These are phyloP conservation scores for Tremella yokohamensis DNA, from an alignment of 768 basidiomycete species.

Conservation along the genomic window DNA sequence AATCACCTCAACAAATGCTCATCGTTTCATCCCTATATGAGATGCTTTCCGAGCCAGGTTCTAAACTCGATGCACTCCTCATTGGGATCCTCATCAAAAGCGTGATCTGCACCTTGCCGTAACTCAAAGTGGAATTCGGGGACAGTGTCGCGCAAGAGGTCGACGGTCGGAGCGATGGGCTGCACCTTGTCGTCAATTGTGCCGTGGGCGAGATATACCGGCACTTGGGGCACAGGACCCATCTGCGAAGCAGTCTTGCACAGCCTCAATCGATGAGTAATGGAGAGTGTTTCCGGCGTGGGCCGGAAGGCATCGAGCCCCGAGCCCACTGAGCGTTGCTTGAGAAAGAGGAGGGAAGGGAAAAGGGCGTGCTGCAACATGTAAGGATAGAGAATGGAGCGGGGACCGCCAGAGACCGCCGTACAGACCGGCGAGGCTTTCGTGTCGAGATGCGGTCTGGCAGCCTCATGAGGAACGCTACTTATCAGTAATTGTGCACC, in stretches of 20 bases:
- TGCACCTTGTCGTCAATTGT: slow-evolving; percentile 37
- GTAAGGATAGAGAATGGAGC: slow-evolving; percentile 43
- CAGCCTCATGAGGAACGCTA: slow-evolving; percentile 38
- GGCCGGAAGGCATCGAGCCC: slow-evolving; percentile 38
- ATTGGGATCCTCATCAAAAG: slow-evolving; percentile 38
- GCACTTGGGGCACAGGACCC: slow-evolving; percentile 6
- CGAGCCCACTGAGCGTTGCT: slow-evolving; percentile 30
- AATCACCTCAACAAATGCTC: no score
- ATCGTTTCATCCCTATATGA: background rate
- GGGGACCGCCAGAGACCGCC: slow-evolving; percentile 36
- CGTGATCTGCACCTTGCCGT: slow-evolving; percentile 33
- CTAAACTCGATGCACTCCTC: slow-evolving; percentile 38
- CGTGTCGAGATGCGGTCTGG: slow-evolving; percentile 34
- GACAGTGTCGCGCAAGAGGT: slow-evolving; percentile 15
- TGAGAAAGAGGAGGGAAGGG: slow-evolving; percentile 38
- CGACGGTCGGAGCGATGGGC: slow-evolving; percentile 36
- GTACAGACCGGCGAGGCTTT: slow-evolving; percentile 35
- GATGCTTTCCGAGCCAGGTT: slow-evolving; percentile 32
- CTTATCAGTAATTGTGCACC: background rate
- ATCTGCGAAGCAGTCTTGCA: background rate
- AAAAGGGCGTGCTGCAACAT: slow-evolving; percentile 46
- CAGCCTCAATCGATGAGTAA: slow-evolving; percentile 28
- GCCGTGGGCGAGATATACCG: slow-evolving; percentile 36
- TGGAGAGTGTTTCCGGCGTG: slow-evolving; percentile 28
- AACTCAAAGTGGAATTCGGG: slow-evolving; percentile 22